Base-by-base conservation (phyloP, 225 moss, liverwort and hornwort species). In the Polytrichum formosum region DNA sequence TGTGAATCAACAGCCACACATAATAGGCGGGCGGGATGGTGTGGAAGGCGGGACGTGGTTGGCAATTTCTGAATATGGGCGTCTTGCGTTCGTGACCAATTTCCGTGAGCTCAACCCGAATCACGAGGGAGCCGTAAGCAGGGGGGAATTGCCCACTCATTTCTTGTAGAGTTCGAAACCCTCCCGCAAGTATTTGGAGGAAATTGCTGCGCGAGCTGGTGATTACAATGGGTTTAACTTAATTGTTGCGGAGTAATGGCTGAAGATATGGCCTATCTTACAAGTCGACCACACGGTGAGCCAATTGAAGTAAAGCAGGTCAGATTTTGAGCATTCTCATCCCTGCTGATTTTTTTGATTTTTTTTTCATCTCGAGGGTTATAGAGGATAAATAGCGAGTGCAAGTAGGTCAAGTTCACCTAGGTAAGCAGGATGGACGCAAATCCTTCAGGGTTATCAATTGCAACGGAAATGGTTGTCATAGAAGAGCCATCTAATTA, bases 211-310 rank as follows among this genome's bases (percentile, higher is more conserved):
- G 9, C 74, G 83, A 73, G 82, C 85, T 21, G 78, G 65, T 22
- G 74, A 80, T 4, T 98, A 88, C 78, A 81, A 85, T 69, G 94
- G 94, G 4, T 98, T 98, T 76, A 94, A 98, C 80, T 85, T 98
- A 28, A 77, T 98, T 22, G 92, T 92, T 20, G 92, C 91, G 7
- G 97, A 98, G 62, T 80, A 9, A 72, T 35, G 16, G 78, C 78
- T 20, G 78, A 87, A 56, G 91, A 94, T 65, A 91, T 94, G 94
- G 94, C 90, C 1, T 92, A 78, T 56, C 67, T 94, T 8, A 82
- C 94, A 16, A 94, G 92, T 74, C 87, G 94, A 1, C 89, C 90
- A 26, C 37, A 17, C 27, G 85, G 79, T 23, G 46, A 67, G 62
- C 81, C 83, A 8, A 19, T 86, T 28, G 61, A 8, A 46, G 67